These are phyloP conservation scores for Chlorella sp. DNA, from an alignment of 139 green algal genomes.

Conservation along the genomic window DNA sequence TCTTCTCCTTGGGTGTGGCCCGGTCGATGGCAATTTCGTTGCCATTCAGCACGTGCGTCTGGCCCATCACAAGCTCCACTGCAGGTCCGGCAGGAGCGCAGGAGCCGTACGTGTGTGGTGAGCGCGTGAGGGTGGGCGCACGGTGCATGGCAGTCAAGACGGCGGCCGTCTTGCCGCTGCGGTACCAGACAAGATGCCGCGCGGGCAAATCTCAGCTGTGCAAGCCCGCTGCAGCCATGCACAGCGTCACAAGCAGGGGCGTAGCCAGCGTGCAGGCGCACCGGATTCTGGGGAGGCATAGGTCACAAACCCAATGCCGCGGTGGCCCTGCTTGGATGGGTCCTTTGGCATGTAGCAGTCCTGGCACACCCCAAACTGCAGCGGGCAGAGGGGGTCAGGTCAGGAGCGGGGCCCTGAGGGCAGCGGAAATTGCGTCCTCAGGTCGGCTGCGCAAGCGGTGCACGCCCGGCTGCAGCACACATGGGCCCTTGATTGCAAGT, in stretches of 20 bases:
- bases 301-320: constrained; percentile 92
- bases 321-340: constrained; percentile 75
- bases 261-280: no score
- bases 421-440: no score
- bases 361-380: constrained; percentile 76
- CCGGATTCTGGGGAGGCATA: constrained; percentile 76
- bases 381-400: neutral
- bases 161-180: no score
- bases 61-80: constrained; percentile 33
- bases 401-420: neutral
- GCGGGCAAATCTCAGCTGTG: neutral
- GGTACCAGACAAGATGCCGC: no score
- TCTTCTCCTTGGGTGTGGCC: constrained; percentile 82
- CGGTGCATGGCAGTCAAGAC: no score
- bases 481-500: no score
- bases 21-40: constrained; percentile 89
- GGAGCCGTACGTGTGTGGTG: no score
- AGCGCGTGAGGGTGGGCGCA: no score
- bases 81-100: neutral
- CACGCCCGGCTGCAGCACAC: no score
- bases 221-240: neutral
- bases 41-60: constrained; percentile 68
- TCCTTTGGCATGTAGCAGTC: constrained; percentile 94
- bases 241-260: neutral
- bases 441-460: no score